These are phyloP conservation scores for Pleurotus tuber-regium DNA, from an alignment of 768 basidiomycete genomes.

Conservation along the genomic window DNA sequence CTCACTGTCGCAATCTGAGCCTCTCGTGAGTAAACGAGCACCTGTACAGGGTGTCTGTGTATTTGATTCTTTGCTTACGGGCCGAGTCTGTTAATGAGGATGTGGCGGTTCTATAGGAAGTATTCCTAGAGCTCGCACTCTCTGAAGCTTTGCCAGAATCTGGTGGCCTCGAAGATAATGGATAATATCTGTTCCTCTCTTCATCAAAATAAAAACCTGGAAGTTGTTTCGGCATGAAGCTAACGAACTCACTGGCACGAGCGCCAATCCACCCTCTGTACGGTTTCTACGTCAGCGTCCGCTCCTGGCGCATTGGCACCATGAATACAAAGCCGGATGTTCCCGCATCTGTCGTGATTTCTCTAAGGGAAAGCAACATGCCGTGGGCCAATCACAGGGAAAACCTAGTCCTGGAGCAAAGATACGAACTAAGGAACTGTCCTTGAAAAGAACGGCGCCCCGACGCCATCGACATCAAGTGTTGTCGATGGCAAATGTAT, in stretches of 20 bases:
- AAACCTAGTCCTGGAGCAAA: not conserved
- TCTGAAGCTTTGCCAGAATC: conserved; percentile 13
- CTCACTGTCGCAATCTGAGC: not conserved
- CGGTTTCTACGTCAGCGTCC: not conserved
- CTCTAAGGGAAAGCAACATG: conserved; percentile 4
- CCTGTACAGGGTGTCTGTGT: not conserved
- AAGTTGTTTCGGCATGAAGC: conserved; percentile 43
- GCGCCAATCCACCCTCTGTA: not conserved
- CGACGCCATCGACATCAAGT: not conserved
- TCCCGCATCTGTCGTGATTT: conserved; percentile 9
- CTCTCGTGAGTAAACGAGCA: not conserved
- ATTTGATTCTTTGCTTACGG: not conserved
- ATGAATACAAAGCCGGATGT: conserved; percentile 4
- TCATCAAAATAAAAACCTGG: conserved; percentile 60
- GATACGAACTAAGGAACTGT: not conserved
- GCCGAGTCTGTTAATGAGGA: not conserved
- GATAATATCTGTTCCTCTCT: conserved; percentile 53
- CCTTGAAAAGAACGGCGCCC: not conserved
- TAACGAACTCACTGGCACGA: no score
- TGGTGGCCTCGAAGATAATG: conserved; percentile 40
- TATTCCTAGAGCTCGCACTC: not conserved
- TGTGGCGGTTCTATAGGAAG: not conserved
- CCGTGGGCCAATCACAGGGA: conserved; percentile 7
- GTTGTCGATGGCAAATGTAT: not conserved
- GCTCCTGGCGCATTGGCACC: not conserved